Conservation (phyloP, 257 asterid genomes). For the Primulina eburnea region DNA sequence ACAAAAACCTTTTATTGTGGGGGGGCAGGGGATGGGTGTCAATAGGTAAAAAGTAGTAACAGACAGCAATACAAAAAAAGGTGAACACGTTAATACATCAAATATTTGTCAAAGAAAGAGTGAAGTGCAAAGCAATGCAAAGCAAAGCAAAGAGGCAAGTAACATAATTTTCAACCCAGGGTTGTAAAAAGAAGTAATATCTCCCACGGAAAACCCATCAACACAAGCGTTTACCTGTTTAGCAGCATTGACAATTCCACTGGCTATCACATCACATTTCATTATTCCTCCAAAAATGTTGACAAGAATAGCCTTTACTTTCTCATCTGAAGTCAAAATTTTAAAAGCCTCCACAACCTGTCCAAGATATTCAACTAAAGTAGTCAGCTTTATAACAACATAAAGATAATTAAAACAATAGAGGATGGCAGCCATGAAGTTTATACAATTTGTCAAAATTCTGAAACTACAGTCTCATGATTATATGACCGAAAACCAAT, state of each 20-base stretch:
- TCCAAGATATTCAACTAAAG: slow-evolving; percentile 23
- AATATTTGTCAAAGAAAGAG: neutral
- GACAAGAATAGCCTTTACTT: slow-evolving; percentile 95
- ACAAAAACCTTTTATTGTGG: no score
- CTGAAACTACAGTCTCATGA: slow-evolving; percentile 13
- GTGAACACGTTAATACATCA: neutral
- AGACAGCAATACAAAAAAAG: neutral
- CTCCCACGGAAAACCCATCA: neutral
- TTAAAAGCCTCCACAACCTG: slow-evolving; percentile 99
- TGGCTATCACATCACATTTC: slow-evolving; percentile 97
- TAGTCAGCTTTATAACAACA: slow-evolving; percentile 15
- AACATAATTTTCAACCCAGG: neutral
- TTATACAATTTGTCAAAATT: neutral
- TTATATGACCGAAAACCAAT: slow-evolving; percentile 1
- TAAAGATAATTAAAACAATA: neutral
- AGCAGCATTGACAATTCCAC: slow-evolving; percentile 99
- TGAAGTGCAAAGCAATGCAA: no score
- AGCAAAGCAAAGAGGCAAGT: neutral
- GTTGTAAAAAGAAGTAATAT: neutral
- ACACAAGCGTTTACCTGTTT: slow-evolving; percentile 50
- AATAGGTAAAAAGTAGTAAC: neutral
- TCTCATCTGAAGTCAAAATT: slow-evolving; percentile 91
- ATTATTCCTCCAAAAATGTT: slow-evolving; percentile 98
- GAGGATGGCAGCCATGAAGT: slow-evolving; percentile 4
- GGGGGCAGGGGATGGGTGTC: no score